Conservation (phyloP, 1,139 yeast species). For the Pichia sp. region DNA sequence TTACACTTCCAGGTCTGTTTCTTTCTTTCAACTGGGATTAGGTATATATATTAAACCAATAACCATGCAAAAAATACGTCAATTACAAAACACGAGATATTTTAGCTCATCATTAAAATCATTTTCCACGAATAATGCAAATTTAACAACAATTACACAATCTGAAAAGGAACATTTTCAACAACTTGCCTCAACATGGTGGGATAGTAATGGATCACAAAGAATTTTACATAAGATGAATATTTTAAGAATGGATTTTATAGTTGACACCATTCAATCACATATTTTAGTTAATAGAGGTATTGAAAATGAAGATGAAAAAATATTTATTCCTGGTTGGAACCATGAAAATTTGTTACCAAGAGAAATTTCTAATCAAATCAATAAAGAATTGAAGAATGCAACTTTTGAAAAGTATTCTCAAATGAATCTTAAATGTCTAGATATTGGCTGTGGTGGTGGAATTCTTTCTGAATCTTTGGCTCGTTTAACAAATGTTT, state of each 20-base stretch:
- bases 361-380: slow-evolving; percentile 38
- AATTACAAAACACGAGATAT: background rate
- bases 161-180: slow-evolving; percentile 74
- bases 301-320: slow-evolving; percentile 39
- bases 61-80: background rate
- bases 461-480: slow-evolving; percentile 84
- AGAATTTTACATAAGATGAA: slow-evolving; percentile 93
- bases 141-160: slow-evolving; percentile 31
- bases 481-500: slow-evolving; percentile 65
- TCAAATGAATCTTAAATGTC: slow-evolving; percentile 40
- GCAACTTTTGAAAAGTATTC: slow-evolving; percentile 38
- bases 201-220: slow-evolving; percentile 94
- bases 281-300: slow-evolving; percentile 42
- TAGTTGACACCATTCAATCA: slow-evolving; percentile 50
- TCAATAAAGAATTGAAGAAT: slow-evolving; percentile 42
- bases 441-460: slow-evolving; percentile 98
- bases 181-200: slow-evolving; percentile 84
- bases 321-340: slow-evolving; percentile 74
- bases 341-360: slow-evolving; percentile 59
- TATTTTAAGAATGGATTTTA: slow-evolving; percentile 78
- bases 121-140: background rate
- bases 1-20: background rate
- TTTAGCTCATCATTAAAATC: background rate
- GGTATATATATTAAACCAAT: background rate
- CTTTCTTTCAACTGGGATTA: background rate